Evolutionary conservation across 2,329 filamentous ascomycete species (phyloP), one percentile per base, ranked within the genome.

Genomic region (Fusarium sp.): DNA sequence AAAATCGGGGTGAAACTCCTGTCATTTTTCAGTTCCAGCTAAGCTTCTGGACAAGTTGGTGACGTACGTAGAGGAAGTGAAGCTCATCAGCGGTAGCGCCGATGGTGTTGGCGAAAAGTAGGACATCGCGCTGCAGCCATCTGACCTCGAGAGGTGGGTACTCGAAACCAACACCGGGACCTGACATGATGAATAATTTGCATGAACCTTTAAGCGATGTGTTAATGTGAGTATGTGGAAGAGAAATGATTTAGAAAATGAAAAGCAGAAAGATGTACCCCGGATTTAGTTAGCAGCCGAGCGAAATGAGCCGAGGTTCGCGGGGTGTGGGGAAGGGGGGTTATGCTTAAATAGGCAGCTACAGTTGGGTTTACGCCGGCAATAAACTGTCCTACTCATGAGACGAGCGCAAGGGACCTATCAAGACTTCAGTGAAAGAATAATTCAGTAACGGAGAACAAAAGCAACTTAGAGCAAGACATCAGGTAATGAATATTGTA

Each of bases 1-100:
- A 48, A 84, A 84, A 22, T 77, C 74, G 8, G 82, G 81, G 38
- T 84, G 78, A 3, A 82, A 76, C 55, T 85, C 83, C 70, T 83
- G 82, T 22, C 81, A 75, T 25, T 77, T 77, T 54, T 78, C 75
- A 32, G 72, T 74, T 13, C 80, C 79, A 64, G 82, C 79, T 49
- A 79, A 81, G n/a, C 80, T 79, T 79, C 80, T 12, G 3, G 6
- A 7, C 5, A 45, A 2, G 2, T 2, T 41, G 4, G 7, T 3
- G 6, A 51, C n/a, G 12, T 11, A 62, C 58, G 8, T 62, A 62
- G 45, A 62, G 58, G 38, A 62, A 62, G 29, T 62, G 58, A 1
- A 60, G 22, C 44, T 62, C 58, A n/a, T 62, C 45, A 12, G 30
- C 38, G 0, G 58, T 60, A 45, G 58, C 55, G 12, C 58, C 58